Evolutionary conservation across 805 yeast species (phyloP).

Genomic region (Spathaspora sp.): DNA sequence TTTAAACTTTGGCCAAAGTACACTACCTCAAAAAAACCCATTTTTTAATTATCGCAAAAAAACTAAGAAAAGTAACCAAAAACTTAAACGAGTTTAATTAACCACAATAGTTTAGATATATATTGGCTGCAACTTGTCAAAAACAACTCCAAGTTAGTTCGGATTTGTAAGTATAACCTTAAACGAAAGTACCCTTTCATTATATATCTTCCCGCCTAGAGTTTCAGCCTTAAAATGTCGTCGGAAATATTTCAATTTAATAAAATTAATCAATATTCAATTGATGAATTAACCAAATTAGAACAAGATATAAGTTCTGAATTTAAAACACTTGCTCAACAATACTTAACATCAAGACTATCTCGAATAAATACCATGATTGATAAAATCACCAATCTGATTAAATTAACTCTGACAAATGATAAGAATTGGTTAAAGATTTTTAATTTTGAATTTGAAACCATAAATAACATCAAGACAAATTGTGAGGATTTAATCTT

Average conservation of each 20-base stretch:
- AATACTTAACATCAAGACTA: conserved; percentile 25
- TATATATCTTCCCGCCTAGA: neutral
- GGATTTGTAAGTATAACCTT: neutral
- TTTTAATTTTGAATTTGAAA: conserved; percentile 30
- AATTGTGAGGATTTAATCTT: conserved; percentile 29
- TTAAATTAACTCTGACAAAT: conserved; percentile 22
- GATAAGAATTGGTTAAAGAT: conserved; percentile 32
- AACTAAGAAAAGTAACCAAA: neutral
- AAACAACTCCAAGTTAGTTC: neutral
- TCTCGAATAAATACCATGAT: conserved; percentile 25
- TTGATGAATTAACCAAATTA: conserved; percentile 20
- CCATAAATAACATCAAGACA: conserved; percentile 27
- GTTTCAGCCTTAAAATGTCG: neutral
- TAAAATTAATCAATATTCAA: conserved; percentile 16
- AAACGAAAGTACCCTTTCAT: too few species aligned
- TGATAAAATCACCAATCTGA: conserved; percentile 18
- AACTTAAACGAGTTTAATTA: neutral
- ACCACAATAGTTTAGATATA: neutral
- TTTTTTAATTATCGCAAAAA: neutral
- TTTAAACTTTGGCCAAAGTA: neutral
- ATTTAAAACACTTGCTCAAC: conserved; percentile 19
- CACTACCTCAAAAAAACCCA: neutral
- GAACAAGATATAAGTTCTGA: conserved; percentile 20
- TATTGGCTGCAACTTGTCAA: neutral
- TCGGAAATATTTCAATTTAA: neutral